These are phyloP conservation scores for Trichophaea hybrida DNA, from an alignment of 2,329 filamentous ascomycete genomes.

Conservation along the genomic window DNA sequence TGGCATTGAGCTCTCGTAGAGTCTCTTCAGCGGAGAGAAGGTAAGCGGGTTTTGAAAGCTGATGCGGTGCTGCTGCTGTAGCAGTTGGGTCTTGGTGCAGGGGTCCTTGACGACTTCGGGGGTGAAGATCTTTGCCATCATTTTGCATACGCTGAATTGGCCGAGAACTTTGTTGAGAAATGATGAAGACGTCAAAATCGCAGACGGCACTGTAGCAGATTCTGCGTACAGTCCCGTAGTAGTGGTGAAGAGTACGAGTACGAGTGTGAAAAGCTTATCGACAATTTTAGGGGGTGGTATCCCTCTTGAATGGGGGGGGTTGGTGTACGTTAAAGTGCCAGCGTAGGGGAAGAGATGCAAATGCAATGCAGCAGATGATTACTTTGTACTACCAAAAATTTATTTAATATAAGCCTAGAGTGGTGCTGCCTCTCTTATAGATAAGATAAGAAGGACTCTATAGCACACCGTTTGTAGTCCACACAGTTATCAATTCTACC, in stretches of 20 bases:
- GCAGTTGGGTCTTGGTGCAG: slow-evolving; percentile 10
- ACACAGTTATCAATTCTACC: no score
- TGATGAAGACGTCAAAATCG: slow-evolving; percentile 1
- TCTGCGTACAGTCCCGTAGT: slow-evolving; percentile 1
- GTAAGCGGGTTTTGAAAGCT: slow-evolving; percentile 48
- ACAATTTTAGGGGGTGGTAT: neutral
- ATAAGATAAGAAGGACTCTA: no score
- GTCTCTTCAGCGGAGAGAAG: slow-evolving; percentile 42
- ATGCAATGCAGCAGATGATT: no score
- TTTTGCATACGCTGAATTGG: slow-evolving; percentile 21
- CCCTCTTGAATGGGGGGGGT: neutral
- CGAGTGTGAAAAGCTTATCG: neutral
- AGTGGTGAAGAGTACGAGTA: neutral
- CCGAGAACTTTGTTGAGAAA: slow-evolving; percentile 2
- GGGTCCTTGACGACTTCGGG: slow-evolving; percentile 26
- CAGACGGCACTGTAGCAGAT: slow-evolving; percentile 1
- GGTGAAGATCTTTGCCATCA: slow-evolving; percentile 23
- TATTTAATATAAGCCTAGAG: no score
- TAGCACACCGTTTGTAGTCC: no score
- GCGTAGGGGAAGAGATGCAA: no score
- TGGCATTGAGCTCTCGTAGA: slow-evolving; percentile 41
- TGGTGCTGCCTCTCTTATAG: no score
- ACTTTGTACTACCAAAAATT: no score
- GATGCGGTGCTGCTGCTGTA: neutral
- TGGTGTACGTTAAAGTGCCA: neutral